Conservation (phyloP, 2,329 filamentous ascomycete genomes). For the Colletotrichum agaves region DNA sequence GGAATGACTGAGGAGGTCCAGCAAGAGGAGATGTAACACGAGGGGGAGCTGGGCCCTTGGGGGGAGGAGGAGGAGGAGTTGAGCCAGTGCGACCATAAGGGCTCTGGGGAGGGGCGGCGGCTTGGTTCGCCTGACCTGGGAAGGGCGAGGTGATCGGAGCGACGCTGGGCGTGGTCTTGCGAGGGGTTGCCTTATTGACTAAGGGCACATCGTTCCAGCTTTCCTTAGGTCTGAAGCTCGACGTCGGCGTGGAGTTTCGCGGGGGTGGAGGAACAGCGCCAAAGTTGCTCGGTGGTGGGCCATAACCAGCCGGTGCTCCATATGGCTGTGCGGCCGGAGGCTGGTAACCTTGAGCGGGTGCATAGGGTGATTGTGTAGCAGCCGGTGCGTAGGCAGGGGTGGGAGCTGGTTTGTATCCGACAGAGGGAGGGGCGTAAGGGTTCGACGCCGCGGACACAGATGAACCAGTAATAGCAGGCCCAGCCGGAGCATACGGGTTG, state of each 20-base stretch:
- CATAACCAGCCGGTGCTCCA: slow-evolving; percentile 47
- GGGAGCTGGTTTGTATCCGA: slow-evolving; percentile 42
- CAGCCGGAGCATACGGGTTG: slow-evolving; percentile 41
- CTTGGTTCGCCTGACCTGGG: slow-evolving; percentile 67
- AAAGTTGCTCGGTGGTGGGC: slow-evolving; percentile 47
- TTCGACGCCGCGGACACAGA: slow-evolving; percentile 45
- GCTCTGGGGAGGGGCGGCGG: slow-evolving; percentile 67
- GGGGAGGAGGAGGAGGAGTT: slow-evolving; percentile 83
- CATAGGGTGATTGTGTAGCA: slow-evolving; percentile 51
- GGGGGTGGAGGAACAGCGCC: slow-evolving; percentile 48
- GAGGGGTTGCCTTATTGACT: slow-evolving; percentile 78
- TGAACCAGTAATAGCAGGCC: slow-evolving; percentile 49
- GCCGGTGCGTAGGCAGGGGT: slow-evolving; percentile 38
- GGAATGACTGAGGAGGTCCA: slow-evolving; percentile 62
- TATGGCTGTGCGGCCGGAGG: slow-evolving; percentile 54
- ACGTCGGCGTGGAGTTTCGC: slow-evolving; percentile 71
- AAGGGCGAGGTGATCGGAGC: slow-evolving; percentile 81
- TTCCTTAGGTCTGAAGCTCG: slow-evolving; percentile 75
- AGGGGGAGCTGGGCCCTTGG: slow-evolving; percentile 78
- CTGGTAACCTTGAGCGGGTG: slow-evolving; percentile 63
- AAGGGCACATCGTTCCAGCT: slow-evolving; percentile 97
- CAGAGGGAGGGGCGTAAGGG: slow-evolving; percentile 47
- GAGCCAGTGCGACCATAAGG: slow-evolving; percentile 71
- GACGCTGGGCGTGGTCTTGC: slow-evolving; percentile 78
- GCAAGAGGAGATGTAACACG: slow-evolving; percentile 78